Evolutionary conservation across 2,329 filamentous ascomycete genomes (phyloP).

Genomic region (Colletotrichum sp.): DNA sequence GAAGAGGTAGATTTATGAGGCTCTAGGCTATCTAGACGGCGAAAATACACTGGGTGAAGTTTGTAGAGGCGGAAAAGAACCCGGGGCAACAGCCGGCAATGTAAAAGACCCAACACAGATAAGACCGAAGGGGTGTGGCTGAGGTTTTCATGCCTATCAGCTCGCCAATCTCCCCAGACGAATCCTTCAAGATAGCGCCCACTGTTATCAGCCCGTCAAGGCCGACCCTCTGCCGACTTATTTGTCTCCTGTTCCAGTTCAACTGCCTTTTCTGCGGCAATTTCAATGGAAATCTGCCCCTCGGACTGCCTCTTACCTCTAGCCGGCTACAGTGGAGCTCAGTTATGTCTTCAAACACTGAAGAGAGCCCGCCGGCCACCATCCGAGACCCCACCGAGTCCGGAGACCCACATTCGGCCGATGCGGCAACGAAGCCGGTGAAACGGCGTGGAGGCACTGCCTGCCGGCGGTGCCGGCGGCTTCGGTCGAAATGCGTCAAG

Average conservation of each 20-base stretch:
- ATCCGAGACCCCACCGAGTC: background rate
- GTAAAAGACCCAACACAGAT: background rate
- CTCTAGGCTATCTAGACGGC: background rate
- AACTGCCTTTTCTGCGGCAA: background rate
- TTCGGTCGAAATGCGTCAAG: constrained; percentile 24
- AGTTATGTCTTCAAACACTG: background rate
- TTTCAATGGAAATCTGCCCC: background rate
- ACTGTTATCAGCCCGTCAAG: background rate
- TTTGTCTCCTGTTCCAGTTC: background rate
- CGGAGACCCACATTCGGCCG: background rate
- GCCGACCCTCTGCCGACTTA: background rate
- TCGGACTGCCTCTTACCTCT: background rate
- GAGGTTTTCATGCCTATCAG: background rate
- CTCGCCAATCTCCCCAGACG: background rate
- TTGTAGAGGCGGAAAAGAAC: background rate
- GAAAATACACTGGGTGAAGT: background rate
- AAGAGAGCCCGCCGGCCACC: background rate
- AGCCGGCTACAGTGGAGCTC: background rate
- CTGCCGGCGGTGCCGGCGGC: constrained; percentile 29
- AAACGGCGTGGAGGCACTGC: constrained; percentile 25
- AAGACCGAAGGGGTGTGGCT: background rate
- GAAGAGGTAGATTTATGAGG: background rate
- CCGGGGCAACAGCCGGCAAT: background rate
- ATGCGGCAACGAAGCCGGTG: background rate
- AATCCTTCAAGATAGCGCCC: background rate